These are phyloP conservation scores for Cladosporium oxysporum DNA, from an alignment of 2,329 filamentous ascomycete species.

Conservation along the genomic window DNA sequence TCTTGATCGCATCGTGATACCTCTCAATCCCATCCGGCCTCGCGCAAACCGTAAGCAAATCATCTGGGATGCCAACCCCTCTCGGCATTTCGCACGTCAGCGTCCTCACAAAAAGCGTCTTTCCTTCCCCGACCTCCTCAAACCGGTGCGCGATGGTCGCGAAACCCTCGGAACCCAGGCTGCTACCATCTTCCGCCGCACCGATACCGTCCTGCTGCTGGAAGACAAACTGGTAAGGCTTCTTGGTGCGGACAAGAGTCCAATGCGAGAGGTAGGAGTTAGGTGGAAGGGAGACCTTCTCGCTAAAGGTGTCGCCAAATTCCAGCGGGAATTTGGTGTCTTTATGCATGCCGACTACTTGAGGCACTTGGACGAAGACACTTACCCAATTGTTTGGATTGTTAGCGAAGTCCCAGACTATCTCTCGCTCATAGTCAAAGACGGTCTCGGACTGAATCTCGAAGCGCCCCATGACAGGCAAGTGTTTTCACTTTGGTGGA, in stretches of 20 bases:
- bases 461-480: background rate
- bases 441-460: background rate
- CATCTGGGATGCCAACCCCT: conserved; percentile 20
- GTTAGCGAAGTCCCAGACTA: conserved; percentile 12
- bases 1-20: conserved; percentile 23
- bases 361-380: background rate
- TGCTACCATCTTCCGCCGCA: conserved; percentile 17
- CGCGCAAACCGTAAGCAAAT: conserved; percentile 22
- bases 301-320: conserved; percentile 20
- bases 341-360: conserved; percentile 22
- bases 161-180: conserved; percentile 20
- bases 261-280: conserved; percentile 23
- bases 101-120: conserved; percentile 23
- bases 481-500: background rate
- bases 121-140: conserved; percentile 23
- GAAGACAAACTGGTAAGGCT: conserved; percentile 22
- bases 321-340: conserved; percentile 14
- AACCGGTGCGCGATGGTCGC: conserved; percentile 23
- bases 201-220: conserved; percentile 23
- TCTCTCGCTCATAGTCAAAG: background rate
- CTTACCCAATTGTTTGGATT: conserved; percentile 9
- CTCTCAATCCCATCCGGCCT: conserved; percentile 23
- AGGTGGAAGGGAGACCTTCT: conserved; percentile 21
- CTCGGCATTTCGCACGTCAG: conserved; percentile 22
- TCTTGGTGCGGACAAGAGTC: conserved; percentile 18